Percentiles rank a stretch among this genome's conserved stretches.
phyloP scores from a whole-genome alignment of 345 rosid species.

The Citrus unshiu region DNA sequence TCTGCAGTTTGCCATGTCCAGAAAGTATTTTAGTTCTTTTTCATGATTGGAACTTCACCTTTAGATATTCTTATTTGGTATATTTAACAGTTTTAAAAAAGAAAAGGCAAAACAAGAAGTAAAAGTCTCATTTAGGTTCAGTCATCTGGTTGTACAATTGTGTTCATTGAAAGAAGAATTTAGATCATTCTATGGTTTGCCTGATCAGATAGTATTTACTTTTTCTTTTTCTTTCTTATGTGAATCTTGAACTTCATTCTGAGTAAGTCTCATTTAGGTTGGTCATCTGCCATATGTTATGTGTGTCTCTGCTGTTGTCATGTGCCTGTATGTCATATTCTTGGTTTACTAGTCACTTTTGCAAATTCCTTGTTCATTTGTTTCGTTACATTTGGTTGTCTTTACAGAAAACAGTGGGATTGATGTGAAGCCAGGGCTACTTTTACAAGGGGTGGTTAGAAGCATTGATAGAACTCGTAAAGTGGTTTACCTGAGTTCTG shows the following conservation, averaged over 20 bases:
- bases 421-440: constrained; percentile 58
- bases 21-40: not conserved
- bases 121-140: not conserved
- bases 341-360: not conserved
- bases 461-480: constrained; percentile 70
- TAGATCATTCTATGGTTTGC: not conserved
- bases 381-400: constrained; percentile 7
- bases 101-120: no score
- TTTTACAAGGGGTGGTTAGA: constrained; percentile 75
- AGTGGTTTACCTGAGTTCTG: constrained; percentile 67
- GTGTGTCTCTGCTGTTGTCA: not conserved
- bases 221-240: not conserved
- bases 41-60: not conserved
- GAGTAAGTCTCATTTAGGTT: not conserved
- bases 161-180: not conserved
- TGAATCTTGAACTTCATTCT: not conserved
- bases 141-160: not conserved
- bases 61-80: not conserved
- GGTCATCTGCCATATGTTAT: not conserved
- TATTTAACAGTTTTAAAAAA: not conserved
- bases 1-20: not conserved
- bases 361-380: not conserved
- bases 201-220: not conserved
- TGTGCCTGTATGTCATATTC: not conserved
- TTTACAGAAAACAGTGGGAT: constrained; percentile 36